Evolutionary conservation across 2,329 filamentous ascomycete genomes (phyloP), one percentile per base, ranked within the genome.

Genomic region (Gyromitra esculenta): DNA sequence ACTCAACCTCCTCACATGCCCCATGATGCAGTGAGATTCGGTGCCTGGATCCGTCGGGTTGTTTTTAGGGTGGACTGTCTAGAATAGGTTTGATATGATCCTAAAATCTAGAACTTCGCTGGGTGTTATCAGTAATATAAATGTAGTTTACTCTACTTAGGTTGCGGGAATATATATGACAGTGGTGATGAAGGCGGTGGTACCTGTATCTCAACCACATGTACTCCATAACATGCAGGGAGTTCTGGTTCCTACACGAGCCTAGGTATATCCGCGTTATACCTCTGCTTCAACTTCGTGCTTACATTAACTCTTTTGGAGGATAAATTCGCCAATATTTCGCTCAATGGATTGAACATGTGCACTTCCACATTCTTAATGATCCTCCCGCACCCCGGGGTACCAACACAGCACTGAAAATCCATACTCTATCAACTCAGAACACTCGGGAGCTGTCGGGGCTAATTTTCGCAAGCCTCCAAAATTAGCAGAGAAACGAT

Each of bases 261-360:
- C 50, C n/a, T 15, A 25, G 35, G 35, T 45, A 31, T 57, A 71
- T 70, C 67, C 41, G 35, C 2, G 11, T 8, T 8, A n/a, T 54
- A 54, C 43, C 25, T 21, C 31, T 18, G 18, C 8, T 52, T 59
- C 5, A 18, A 6, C 35, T 41, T 18, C 35, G 50, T 59, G 21
- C 37, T 63, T 45, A 64, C 18, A 59, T 35, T 45, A 13, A 50
- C 21, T 39, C 9, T 50, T 50, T 52, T 45, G 31, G 45, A 52
- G 31, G 18, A 18, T 15, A 52, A 48, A 18, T 21, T 69, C 54
- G 41, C 15, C n/a, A 60, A 50, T 69, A 70, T 72, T 37, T 65
- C 60, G 41, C 60, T 72, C 60, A 72, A 63, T 48, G 41, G 57
- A 52, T 45, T 69, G 66, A 60, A 25, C 56, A 59, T 57, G 60